Conservation (phyloP, 2,329 filamentous ascomycete species). For the Colletotrichum eremochloae region DNA sequence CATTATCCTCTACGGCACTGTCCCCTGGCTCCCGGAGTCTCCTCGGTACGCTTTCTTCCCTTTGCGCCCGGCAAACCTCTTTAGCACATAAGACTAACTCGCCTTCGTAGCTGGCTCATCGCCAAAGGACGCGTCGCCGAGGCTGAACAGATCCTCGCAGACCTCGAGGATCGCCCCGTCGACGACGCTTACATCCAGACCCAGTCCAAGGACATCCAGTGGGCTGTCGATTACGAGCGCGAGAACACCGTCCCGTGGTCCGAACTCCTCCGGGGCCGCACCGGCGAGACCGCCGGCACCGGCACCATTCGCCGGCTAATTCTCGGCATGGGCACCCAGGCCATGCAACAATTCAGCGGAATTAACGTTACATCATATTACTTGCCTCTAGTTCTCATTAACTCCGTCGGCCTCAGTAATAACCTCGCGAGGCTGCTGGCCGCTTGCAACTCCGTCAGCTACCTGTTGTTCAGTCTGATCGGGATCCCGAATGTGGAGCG, state of each 20-base stretch:
- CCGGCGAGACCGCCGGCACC: constrained; percentile 58
- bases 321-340: constrained; percentile 61
- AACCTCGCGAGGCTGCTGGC: constrained; percentile 64
- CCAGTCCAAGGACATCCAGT: constrained; percentile 49
- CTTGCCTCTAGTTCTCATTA: constrained; percentile 64
- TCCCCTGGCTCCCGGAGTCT: constrained; percentile 50
- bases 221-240: constrained; percentile 49
- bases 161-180: constrained; percentile 45
- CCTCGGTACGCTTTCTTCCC: constrained; percentile 44
- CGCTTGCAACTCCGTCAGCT: constrained; percentile 57
- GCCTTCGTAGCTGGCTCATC: constrained; percentile 45
- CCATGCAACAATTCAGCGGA: constrained; percentile 48
- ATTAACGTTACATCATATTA: constrained; percentile 51
- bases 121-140: constrained; percentile 46
- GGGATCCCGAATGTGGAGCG: constrained; percentile 49
- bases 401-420: constrained; percentile 64
- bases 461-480: constrained; percentile 48
- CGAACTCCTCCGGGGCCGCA: constrained; percentile 62
- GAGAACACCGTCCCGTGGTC: constrained; percentile 63
- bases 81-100: not conserved
- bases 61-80: fast-evolving
- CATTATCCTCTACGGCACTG: constrained; percentile 47
- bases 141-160: constrained; percentile 49
- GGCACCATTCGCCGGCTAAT: constrained; percentile 63
- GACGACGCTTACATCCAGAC: constrained; percentile 46